Evolutionary conservation across 257 asterid species (phyloP).

Genomic region (Scutellaria barbata): DNA sequence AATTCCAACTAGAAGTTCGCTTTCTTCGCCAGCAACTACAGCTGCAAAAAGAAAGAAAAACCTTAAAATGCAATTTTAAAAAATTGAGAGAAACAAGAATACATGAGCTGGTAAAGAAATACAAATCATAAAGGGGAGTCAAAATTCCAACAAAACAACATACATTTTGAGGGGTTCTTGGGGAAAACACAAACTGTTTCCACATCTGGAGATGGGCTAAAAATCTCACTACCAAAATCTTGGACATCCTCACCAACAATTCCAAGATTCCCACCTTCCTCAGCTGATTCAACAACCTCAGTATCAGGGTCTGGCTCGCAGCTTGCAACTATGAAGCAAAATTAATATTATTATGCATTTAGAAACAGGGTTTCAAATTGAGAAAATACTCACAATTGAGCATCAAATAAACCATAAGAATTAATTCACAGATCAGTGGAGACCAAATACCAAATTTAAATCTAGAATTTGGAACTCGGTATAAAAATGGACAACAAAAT

Average conservation of each 20-base stretch:
- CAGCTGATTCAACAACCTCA: constrained; percentile 58
- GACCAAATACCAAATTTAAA: not conserved
- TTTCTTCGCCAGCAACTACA: constrained; percentile 83
- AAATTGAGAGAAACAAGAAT: not conserved
- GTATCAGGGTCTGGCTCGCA: constrained; percentile 69
- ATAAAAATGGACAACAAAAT: not conserved
- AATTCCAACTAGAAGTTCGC: constrained; percentile 87
- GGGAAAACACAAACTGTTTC: constrained; percentile 94
- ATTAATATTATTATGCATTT: constrained; percentile 14
- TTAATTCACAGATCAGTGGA: not conserved
- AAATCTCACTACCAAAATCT: constrained; percentile 71
- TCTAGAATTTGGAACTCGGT: not conserved
- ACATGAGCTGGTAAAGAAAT: not conserved
- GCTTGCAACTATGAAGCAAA: constrained; percentile 62
- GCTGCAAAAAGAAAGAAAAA: constrained; percentile 54
- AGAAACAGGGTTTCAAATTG: constrained; percentile 4
- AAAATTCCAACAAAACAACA: constrained; percentile 30
- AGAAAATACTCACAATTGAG: not conserved
- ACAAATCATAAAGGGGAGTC: not conserved
- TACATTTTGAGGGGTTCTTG: constrained; percentile 82
- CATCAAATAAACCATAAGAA: constrained; percentile 5
- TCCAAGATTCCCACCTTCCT: constrained; percentile 77
- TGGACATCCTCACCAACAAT: constrained; percentile 90
- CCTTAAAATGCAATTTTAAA: constrained; percentile 9
- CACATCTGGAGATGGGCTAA: constrained; percentile 77